Conservation (phyloP, 441 rosid genomes). For the Adansonia grandidieri region DNA sequence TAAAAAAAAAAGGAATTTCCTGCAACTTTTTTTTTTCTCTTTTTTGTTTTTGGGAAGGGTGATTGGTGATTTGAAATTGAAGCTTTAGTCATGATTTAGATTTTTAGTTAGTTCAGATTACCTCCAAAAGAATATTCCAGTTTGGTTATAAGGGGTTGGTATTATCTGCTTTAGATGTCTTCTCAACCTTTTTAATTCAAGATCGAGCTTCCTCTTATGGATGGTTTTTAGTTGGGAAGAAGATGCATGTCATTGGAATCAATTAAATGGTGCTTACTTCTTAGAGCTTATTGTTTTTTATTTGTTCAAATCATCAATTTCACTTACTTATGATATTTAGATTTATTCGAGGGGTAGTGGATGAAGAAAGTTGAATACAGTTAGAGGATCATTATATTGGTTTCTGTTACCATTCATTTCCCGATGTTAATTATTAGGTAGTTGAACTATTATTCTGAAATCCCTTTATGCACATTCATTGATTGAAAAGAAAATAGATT, state of each 20-base stretch:
- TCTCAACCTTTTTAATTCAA: background rate
- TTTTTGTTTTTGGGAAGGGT: background rate
- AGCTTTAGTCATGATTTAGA: background rate
- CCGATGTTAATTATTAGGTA: background rate
- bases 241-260: background rate
- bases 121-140: background rate
- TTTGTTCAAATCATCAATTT: slow-evolving; percentile 3
- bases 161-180: background rate
- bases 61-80: background rate
- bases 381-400: background rate
- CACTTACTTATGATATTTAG: background rate
- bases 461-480: background rate
- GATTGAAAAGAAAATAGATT: background rate
- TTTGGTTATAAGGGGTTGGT: background rate
- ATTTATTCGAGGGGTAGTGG: background rate
- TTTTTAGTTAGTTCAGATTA: background rate
- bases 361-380: background rate
- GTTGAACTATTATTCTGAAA: background rate
- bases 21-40: background rate
- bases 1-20: too few species aligned
- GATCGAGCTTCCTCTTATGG: background rate
- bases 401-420: background rate
- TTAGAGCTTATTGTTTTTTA: background rate
- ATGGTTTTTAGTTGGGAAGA: background rate
- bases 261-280: background rate